A percentile compares a stretch with the other conserved stretches of the same genome.
phyloP scores from a whole-genome alignment of 225 moss, liverwort and hornwort genomes.

The Bryum argenteum region DNA sequence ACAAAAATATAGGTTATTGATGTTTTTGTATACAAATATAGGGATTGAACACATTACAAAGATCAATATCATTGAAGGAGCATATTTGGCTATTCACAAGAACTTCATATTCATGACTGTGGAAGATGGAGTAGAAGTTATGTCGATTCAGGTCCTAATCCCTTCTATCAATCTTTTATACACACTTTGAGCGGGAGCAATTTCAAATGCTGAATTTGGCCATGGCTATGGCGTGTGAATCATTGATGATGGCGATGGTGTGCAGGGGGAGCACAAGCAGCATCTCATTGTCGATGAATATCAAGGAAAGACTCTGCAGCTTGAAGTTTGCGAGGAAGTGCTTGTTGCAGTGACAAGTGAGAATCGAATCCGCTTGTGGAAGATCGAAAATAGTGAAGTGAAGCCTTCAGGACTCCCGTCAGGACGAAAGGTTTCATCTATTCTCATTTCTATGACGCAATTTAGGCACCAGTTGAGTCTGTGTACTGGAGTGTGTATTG shows the following conservation, averaged over 20 bases:
- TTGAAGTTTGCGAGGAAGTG: conserved; percentile 44
- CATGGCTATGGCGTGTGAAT: neutral
- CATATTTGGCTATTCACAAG: conserved; percentile 59
- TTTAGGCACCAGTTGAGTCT: neutral
- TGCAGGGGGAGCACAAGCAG: conserved; percentile 54
- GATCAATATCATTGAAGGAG: conserved; percentile 44
- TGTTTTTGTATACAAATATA: conserved; percentile 21
- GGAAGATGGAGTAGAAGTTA: conserved; percentile 57
- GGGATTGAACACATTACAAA: conserved; percentile 60
- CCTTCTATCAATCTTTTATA: neutral
- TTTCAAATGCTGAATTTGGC: neutral
- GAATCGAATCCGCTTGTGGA: conserved; percentile 73
- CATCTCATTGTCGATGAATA: conserved; percentile 43
- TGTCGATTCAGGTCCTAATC: conserved; percentile 54
- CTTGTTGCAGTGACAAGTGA: conserved; percentile 57
- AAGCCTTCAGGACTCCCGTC: conserved; percentile 60
- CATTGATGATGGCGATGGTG: neutral
- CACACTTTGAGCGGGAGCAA: neutral
- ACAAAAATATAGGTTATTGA: neutral
- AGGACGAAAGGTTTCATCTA: conserved; percentile 63
- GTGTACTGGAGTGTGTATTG: neutral
- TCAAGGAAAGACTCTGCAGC: conserved; percentile 47
- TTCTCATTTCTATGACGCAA: neutral
- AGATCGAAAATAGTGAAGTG: conserved; percentile 48
- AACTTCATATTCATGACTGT: conserved; percentile 60